These are phyloP conservation scores for Nakazawaea wyomingensis DNA, from an alignment of 805 yeast species.

Conservation along the genomic window DNA sequence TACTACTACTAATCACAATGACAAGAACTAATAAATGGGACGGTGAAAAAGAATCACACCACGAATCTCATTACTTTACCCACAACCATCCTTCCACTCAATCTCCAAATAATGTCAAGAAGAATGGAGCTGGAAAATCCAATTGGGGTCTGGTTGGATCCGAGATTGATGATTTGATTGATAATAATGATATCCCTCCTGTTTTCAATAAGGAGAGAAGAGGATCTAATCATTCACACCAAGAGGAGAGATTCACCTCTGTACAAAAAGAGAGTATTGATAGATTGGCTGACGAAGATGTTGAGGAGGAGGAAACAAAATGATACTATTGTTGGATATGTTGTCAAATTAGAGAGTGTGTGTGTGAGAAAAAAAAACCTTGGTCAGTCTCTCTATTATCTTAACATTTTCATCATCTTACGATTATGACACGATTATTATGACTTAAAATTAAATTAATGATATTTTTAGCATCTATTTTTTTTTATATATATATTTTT, in stretches of 20 bases:
- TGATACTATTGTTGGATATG: neutral
- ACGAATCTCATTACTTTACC: conserved; percentile 69
- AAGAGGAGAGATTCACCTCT: conserved; percentile 34
- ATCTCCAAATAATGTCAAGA: conserved; percentile 74
- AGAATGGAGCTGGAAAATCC: conserved; percentile 78
- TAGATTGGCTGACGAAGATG: conserved; percentile 10
- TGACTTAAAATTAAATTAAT: too few relatives aligned
- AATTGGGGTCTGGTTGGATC: conserved; percentile 88
- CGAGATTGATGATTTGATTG: conserved; percentile 60
- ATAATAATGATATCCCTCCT: conserved; percentile 49
- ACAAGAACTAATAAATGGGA: conserved; percentile 80
- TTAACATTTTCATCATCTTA: too few relatives aligned
- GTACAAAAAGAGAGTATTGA: conserved; percentile 18
- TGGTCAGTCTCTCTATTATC: too few relatives aligned
- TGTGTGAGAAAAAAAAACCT: neutral
- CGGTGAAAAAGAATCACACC: conserved; percentile 48
- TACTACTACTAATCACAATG: too few relatives aligned
- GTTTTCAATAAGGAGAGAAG: conserved; percentile 41
- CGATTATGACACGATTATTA: too few relatives aligned
- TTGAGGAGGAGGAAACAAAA: conserved; percentile 2
- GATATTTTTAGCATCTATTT: too few relatives aligned
- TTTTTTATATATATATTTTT: too few relatives aligned
- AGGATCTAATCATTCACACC: conserved; percentile 42
- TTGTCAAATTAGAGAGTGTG: neutral
- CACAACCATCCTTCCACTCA: conserved; percentile 66